A percentile compares a stretch with the other conserved stretches of the same genome.
These are phyloP conservation scores for Phycomyces blakesleeanus DNA, from an alignment of 192 early-diverging fungal genomes.

Conservation along the genomic window DNA sequence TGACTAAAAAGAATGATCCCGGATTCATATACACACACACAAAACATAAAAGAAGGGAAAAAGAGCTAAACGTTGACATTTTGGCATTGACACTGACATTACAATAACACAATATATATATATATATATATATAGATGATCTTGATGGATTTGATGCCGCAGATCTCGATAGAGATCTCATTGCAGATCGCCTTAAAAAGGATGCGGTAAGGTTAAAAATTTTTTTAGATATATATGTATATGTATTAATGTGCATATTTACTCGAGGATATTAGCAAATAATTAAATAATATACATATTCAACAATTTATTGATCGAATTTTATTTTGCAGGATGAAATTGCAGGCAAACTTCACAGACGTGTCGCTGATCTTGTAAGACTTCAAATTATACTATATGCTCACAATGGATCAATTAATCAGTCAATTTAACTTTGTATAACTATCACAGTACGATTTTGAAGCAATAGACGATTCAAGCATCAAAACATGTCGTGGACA, in stretches of 20 bases:
- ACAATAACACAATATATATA: too few species aligned
- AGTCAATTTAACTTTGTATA: too few species aligned
- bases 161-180: slow-evolving; percentile 89
- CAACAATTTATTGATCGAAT: neutral
- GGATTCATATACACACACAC: too few species aligned
- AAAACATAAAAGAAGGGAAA: neutral
- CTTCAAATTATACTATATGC: slow-evolving; percentile 24
- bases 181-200: slow-evolving; percentile 78
- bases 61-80: too few species aligned
- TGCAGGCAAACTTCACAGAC: slow-evolving; percentile 47
- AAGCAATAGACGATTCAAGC: slow-evolving; percentile 30
- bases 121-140: too few species aligned
- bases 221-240: too few species aligned
- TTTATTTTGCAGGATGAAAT: slow-evolving; percentile 38
- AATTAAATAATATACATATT: neutral
- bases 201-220: slow-evolving; percentile 72
- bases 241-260: too few species aligned
- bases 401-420: neutral
- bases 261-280: too few species aligned
- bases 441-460: slow-evolving; percentile 28
- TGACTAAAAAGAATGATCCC: slow-evolving; percentile 9
- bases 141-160: slow-evolving; percentile 83
- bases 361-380: slow-evolving; percentile 53
- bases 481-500: slow-evolving; percentile 58
- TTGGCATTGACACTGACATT: too few species aligned